Evolutionary conservation across 148 eudicot genomes (phyloP).

Genomic region (Fagopyrum homotropicum): DNA sequence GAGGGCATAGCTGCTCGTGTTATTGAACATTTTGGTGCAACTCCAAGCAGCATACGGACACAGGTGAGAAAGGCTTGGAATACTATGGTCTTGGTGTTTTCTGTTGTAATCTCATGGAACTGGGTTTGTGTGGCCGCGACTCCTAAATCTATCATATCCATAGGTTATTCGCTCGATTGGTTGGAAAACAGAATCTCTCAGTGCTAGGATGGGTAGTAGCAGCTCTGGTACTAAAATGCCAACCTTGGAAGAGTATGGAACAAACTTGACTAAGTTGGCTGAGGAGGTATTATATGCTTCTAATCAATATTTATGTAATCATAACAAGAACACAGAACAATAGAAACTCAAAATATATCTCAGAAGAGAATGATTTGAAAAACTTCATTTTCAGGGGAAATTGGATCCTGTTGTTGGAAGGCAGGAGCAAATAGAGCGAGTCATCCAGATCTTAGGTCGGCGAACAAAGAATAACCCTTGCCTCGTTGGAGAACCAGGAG

Average conservation of each 20-base stretch:
- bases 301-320: neutral
- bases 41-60: constrained; percentile 75
- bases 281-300: constrained; percentile 53
- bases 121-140: neutral
- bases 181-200: constrained; percentile 77
- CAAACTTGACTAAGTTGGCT: constrained; percentile 88
- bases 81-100: neutral
- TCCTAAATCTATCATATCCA: neutral
- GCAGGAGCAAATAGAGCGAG: constrained; percentile 84
- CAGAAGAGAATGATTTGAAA: too few relatives aligned
- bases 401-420: constrained; percentile 98
- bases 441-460: constrained; percentile 82
- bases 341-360: too few relatives aligned
- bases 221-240: constrained; percentile 79
- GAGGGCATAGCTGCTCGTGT: constrained; percentile 94
- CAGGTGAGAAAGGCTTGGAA: constrained; percentile 34
- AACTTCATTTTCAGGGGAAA: constrained; percentile 46
- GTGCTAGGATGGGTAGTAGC: constrained; percentile 82
- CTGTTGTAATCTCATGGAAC: neutral
- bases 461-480: constrained; percentile 94
- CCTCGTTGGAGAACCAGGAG: constrained; percentile 97
- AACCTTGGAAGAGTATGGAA: constrained; percentile 88
- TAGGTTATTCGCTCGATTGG: constrained; percentile 95
- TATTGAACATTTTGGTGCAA: constrained; percentile 88
- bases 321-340: neutral